Evolutionary conservation across 1,284 basidiomycete genomes (phyloP).

Genomic region (Puccinia triticina): DNA sequence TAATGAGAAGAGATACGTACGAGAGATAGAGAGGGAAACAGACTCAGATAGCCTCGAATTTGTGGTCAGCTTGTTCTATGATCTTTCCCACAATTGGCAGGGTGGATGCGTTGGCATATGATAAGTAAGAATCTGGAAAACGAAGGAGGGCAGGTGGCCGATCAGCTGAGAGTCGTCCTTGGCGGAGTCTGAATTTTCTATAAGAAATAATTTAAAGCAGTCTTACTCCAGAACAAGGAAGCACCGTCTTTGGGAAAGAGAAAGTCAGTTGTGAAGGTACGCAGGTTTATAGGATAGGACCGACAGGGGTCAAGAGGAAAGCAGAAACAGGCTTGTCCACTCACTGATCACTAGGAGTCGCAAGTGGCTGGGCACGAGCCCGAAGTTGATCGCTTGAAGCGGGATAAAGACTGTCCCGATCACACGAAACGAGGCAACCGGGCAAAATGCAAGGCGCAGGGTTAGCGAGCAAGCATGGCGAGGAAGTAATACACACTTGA

Average conservation of each 20-base stretch:
- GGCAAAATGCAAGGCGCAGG: background rate
- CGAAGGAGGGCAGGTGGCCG: background rate
- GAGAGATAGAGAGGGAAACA: background rate
- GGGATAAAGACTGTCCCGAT: constrained; percentile 30
- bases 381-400: constrained; percentile 44
- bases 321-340: background rate
- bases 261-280: background rate
- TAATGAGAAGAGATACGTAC: background rate
- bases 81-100: constrained; percentile 16
- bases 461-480: background rate
- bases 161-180: background rate
- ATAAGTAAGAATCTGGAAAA: constrained; percentile 41
- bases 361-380: constrained; percentile 38
- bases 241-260: constrained; percentile 17
- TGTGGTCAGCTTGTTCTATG: background rate
- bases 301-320: background rate
- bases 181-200: background rate
- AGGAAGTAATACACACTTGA: background rate
- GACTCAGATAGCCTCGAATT: background rate
- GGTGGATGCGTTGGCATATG: constrained; percentile 36
- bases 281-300: background rate
- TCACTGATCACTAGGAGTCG: constrained; percentile 45
- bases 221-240: constrained; percentile 50
- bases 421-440: background rate
- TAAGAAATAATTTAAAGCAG: background rate